Percentiles rank a stretch among this genome's conserved stretches.
phyloP scores from a whole-genome alignment of 306 rosid species.

The Prunus dulcis region DNA sequence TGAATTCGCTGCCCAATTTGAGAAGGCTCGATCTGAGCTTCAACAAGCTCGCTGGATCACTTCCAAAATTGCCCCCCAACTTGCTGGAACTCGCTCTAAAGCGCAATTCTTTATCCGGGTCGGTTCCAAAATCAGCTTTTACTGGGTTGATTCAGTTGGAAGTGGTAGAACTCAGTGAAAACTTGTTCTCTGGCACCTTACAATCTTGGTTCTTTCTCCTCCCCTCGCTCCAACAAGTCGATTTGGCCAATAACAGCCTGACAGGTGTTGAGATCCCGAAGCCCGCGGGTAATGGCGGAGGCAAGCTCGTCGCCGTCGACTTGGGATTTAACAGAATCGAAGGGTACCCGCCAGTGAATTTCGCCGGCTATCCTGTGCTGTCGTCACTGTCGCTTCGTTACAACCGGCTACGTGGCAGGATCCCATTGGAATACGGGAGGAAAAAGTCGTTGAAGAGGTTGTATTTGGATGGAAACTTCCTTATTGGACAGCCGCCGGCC shows the following conservation, averaged over 20 bases:
- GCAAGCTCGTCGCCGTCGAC: constrained; percentile 73
- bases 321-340: constrained; percentile 72
- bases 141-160: constrained; percentile 43
- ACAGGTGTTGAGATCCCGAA: constrained; percentile 48
- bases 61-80: constrained; percentile 63
- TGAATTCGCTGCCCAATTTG: constrained; percentile 40
- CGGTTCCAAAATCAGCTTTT: constrained; percentile 45
- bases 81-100: constrained; percentile 71
- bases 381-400: constrained; percentile 68
- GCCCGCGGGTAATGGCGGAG: constrained; percentile 12
- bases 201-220: constrained; percentile 64
- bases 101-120: constrained; percentile 59
- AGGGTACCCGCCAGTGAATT: constrained; percentile 62
- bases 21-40: constrained; percentile 71
- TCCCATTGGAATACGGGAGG: constrained; percentile 57
- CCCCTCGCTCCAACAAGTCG: constrained; percentile 69
- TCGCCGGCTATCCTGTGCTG: constrained; percentile 48
- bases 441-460: constrained; percentile 52
- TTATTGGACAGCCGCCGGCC: constrained; percentile 73
- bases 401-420: constrained; percentile 70
- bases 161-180: constrained; percentile 79
- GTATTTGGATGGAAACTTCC: constrained; percentile 76
- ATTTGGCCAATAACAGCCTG: constrained; percentile 66
- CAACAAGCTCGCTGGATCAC: constrained; percentile 54
- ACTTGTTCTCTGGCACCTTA: constrained; percentile 45